A percentile compares a stretch with the other conserved stretches of the same genome.
Conservation (phyloP, 2,329 filamentous ascomycete genomes). For the Ilyonectria sp. region DNA sequence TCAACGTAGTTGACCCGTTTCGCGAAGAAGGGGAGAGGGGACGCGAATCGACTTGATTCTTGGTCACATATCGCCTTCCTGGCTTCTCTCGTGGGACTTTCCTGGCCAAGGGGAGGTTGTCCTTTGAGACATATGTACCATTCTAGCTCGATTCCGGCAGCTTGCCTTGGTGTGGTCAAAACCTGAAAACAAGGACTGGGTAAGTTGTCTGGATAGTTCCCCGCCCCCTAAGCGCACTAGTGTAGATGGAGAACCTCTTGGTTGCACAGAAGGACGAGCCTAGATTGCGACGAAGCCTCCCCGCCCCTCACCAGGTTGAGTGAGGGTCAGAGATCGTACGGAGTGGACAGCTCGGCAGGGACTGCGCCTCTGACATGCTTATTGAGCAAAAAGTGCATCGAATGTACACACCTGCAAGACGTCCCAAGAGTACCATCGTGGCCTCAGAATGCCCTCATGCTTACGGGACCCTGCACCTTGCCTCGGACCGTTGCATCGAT, state of each 20-base stretch:
- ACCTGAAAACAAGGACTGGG: conserved; percentile 11
- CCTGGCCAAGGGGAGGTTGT: conserved; percentile 17
- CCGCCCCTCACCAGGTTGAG: background rate
- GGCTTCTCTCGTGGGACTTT: conserved; percentile 11
- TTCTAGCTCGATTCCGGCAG: conserved; percentile 20
- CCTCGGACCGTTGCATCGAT: conserved; percentile 16
- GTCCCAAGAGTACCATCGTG: conserved; percentile 20
- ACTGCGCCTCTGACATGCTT: conserved; percentile 9
- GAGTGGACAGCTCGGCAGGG: conserved; percentile 16
- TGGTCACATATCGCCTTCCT: conserved; percentile 25
- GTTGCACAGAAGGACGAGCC: conserved; percentile 15
- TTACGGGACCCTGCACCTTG: conserved; percentile 14
- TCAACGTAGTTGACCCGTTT: conserved; percentile 10
- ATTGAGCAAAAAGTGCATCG: background rate
- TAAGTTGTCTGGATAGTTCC: conserved; percentile 17
- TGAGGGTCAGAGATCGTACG: conserved; percentile 1
- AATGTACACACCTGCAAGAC: conserved; percentile 17
- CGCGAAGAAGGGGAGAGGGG: background rate
- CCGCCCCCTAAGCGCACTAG: conserved; percentile 23
- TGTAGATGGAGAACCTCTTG: conserved; percentile 12
- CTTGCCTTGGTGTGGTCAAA: conserved; percentile 22
- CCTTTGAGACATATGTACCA: conserved; percentile 24
- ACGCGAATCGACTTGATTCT: background rate
- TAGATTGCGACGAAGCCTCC: conserved; percentile 11
- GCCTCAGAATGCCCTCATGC: conserved; percentile 1